Evolutionary conservation across 108 stramenopile genomes (phyloP).

Genomic region (Conticribra weissflogii): DNA sequence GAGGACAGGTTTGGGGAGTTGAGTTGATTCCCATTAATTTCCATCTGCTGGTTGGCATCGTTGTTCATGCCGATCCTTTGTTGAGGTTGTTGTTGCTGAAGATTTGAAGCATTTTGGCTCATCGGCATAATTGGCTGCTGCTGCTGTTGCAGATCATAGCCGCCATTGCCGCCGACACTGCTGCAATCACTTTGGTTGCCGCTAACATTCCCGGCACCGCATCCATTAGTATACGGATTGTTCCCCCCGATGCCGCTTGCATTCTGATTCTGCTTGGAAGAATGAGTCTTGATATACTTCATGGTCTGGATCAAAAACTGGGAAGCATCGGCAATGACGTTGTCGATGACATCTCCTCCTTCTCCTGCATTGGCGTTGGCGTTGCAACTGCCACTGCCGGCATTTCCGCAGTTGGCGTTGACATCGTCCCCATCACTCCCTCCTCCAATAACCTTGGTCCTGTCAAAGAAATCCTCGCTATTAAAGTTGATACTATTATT

Average conservation of each 20-base stretch:
- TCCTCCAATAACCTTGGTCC: too few species aligned
- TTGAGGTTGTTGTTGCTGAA: neutral
- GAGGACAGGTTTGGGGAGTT: too few species aligned
- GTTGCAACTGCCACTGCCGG: neutral
- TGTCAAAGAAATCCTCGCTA: too few species aligned
- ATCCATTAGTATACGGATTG: too few species aligned
- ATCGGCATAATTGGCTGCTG: too few species aligned
- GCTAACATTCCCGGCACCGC: too few species aligned
- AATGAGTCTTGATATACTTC: neutral
- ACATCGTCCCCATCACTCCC: neutral
- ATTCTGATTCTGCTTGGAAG: neutral
- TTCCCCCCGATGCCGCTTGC: neutral
- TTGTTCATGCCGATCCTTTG: too few species aligned
- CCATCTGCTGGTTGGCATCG: too few species aligned
- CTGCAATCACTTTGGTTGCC: neutral
- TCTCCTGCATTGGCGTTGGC: neutral
- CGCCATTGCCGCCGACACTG: neutral
- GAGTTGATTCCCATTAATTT: too few species aligned
- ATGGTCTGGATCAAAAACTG: neutral
- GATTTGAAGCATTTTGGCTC: too few species aligned
- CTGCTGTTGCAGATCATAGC: neutral
- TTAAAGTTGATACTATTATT: too few species aligned
- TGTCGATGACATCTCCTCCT: neutral
- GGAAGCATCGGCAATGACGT: neutral
- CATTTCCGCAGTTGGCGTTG: neutral